A percentile compares a stretch with the other conserved stretches of the same genome.
phyloP scores from a whole-genome alignment of 2,329 filamentous ascomycete genomes.

The Penicillium sp. region DNA sequence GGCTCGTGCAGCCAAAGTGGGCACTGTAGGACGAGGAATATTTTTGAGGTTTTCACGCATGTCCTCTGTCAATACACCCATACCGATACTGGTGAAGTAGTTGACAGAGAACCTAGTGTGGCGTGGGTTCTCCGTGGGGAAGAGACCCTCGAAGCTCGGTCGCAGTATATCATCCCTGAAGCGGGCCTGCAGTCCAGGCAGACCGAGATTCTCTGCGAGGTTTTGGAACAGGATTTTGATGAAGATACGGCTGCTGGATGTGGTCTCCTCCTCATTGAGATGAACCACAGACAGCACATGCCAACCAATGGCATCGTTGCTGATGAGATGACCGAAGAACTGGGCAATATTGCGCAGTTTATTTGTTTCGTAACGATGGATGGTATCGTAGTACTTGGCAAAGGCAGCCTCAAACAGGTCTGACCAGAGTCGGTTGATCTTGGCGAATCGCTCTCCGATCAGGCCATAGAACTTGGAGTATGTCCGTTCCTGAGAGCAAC shows the following conservation, averaged over 20 bases:
- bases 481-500: conserved; percentile 92
- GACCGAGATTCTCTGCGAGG: conserved; percentile 79
- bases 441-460: conserved; percentile 91
- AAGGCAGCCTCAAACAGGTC: conserved; percentile 91
- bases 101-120: conserved; percentile 98
- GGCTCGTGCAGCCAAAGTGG: conserved; percentile 60
- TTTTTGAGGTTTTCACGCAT: conserved; percentile 91
- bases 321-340: conserved; percentile 89
- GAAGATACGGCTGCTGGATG: conserved; percentile 93
- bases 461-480: conserved; percentile 97
- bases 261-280: conserved; percentile 95
- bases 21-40: conserved; percentile 78
- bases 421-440: conserved; percentile 91
- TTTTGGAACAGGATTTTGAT: conserved; percentile 98
- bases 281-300: conserved; percentile 81
- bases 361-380: conserved; percentile 96
- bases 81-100: conserved; percentile 97
- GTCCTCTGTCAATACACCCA: conserved; percentile 90
- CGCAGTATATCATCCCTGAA: conserved; percentile 76
- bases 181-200: conserved; percentile 73
- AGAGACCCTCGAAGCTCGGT: conserved; percentile 78
- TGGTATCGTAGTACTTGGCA: conserved; percentile 91
- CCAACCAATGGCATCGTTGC: conserved; percentile 88
- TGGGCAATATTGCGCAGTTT: conserved; percentile 90
- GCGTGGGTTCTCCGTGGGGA: conserved; percentile 83